These are phyloP conservation scores for Talinum fruticosum DNA, from an alignment of 148 eudicot species.

Conservation along the genomic window DNA sequence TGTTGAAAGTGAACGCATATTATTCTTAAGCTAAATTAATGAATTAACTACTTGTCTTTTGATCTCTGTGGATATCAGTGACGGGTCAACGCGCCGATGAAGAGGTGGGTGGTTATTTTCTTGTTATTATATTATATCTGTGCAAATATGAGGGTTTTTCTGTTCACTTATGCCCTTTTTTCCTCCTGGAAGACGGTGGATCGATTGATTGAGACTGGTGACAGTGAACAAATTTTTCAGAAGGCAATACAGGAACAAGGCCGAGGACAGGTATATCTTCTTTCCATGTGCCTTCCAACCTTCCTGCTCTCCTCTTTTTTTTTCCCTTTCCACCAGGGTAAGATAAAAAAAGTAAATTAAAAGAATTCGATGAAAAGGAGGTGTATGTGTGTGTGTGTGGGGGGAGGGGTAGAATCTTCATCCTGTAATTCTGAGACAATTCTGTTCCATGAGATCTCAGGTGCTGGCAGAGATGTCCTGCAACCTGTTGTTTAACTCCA, in stretches of 20 bases:
- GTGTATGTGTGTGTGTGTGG: too few species aligned
- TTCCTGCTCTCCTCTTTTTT: not conserved
- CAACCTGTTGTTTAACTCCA: not conserved
- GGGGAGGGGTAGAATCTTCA: not conserved
- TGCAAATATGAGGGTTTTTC: not conserved
- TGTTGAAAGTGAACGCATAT: not conserved
- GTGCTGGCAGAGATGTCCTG: not conserved
- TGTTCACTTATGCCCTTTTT: conserved; percentile 18
- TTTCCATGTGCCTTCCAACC: not conserved
- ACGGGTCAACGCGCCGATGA: conserved; percentile 91
- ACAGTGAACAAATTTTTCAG: conserved; percentile 91
- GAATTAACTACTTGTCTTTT: conserved; percentile 26
- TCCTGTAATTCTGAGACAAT: not conserved
- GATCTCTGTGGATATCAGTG: conserved; percentile 45
- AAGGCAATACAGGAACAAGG: conserved; percentile 97
- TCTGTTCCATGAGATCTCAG: not conserved
- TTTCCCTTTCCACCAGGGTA: not conserved
- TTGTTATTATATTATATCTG: not conserved
- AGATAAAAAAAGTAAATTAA: not conserved
- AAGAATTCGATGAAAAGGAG: not conserved
- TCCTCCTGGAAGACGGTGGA: conserved; percentile 69
- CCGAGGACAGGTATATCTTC: conserved; percentile 75
- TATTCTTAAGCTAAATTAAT: conserved; percentile 1
- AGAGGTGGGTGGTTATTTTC: conserved; percentile 54
- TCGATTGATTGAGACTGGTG: conserved; percentile 86